Base-by-base conservation (phyloP, 805 yeast genomes). In the Kregervanrija pseudodelftensis region DNA sequence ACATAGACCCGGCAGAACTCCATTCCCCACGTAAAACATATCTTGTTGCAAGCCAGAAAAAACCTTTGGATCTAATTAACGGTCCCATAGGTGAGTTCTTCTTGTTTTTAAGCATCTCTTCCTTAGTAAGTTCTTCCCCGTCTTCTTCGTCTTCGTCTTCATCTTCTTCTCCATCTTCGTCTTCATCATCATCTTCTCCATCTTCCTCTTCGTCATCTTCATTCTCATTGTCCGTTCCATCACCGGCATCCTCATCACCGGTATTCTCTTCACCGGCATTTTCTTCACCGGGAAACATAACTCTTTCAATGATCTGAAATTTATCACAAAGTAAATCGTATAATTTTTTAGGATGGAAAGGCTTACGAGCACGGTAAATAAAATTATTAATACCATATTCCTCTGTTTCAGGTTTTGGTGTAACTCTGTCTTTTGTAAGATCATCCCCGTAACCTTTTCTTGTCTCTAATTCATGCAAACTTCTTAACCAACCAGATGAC, bases 351-450 rank as follows among this genome's bases (percentile, higher is more conserved):
- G 76, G 76, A 50, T 72, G 75, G 50, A 72, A 72, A 16, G 76
- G 76, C 37, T 57, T 63, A 40, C 72, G 57, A 3, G 72, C 58
- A 32, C 53, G 50, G 52, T 71, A 72, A 12, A 72, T 63, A 49
- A 71, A 72, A 44, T 66, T 67, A 50, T 63, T 68, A 32, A 72
- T 69, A 33, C 73, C 73, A 51, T 71, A 72, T 49, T 70, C 74
- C 45, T 68, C 73, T 4, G 73, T 69, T 51, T 70, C 74, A 2
- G 73, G 73, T 46, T 68, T 70, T 16, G 73, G 73, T 0, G 73
- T 59, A 11, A 59, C 45, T 36, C 56, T 54, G 17, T 53, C 48
- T 11, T 41, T 40, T 3, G 39, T 42, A 10, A 39, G 14, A 37
- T 57, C 51, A 14, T 52, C 53, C 35, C 60, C 63, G 46, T 43